Base-by-base conservation (phyloP, 805 yeast species). In the Pichia deserticola region DNA sequence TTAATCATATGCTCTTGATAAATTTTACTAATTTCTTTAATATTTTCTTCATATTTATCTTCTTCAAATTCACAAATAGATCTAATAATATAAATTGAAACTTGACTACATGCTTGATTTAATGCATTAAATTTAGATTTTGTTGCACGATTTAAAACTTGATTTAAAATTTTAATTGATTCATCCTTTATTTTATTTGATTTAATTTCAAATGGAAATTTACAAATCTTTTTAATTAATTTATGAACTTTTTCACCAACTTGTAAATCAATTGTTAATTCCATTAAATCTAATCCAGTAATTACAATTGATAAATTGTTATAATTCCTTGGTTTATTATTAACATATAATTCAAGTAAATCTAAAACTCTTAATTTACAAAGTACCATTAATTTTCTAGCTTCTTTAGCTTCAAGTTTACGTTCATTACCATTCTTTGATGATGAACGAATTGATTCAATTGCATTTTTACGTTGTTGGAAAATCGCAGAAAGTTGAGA, bases 301-400 rank as follows among this genome's bases (percentile, higher is more conserved):
- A 70, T 60, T 5, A 82, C 65, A 53, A 79, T 67, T 4, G 70
- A 60, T 33, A 83, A 52, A 48, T 70, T 68, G 49, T 76, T 61
- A 34, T 58, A 48, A 7, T 74, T 70, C 43, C 66, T 61, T 43
- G 74, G 75, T 59, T 75, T 75, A 35, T 60, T 61, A 54, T 75
- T 77, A 51, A 72, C 67, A 58, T 78, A 88, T 6, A 77, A 67
- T 28, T 87, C 95, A 27, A 92, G 60, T 60, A 92, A 70, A 58
- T 90, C 97, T 46, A 92, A 68, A 7, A 89, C 76, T 49, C 96
- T 73, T 56, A 77, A 79, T 61, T 92, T 92, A 69, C 90, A 85
- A 46, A 84, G 76, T 5, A 82, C 73, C 72, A 92, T 85, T 58
- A 81, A 84, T 61, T 85, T 86, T 59, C 83, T 79, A 7, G 97